Base-by-base conservation (phyloP, 495 filamentous ascomycete species). In the Aspergillus hancockii region DNA sequence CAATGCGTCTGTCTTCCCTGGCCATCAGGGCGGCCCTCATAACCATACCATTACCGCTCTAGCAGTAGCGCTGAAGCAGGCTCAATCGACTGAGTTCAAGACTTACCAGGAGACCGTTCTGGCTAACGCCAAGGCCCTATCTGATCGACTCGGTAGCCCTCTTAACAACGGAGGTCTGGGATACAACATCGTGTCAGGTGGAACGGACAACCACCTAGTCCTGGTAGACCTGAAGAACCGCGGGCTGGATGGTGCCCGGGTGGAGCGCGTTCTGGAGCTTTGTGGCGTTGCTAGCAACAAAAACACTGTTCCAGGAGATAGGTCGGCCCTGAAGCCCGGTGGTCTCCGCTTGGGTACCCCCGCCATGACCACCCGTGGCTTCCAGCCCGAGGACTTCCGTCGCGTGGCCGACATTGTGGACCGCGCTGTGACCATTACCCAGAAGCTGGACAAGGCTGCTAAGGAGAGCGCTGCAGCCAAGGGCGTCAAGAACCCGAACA, bases 1-100 rank as follows among this genome's bases (percentile, higher is more conserved):
- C 78, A 98, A 98, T 73, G 81, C 85, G 50, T 97, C 95, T 9
- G 95, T 98, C 59, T 98, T 98, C 82, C 94, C 94, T n/a, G 94
- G 95, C 31, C 94, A 98, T 75, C 94, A 98, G 69, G 94, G 94
- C 65, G 94, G 94, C 4, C 94, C 94, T 13, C 94, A 98, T 81
- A 98, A 98, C 78, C 94, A 98, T 77, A 98, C 94, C 54, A 98
- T 98, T 74, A 93, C 93, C 47, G 95, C 94, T 13, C 82, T 98
- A 34, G 83, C 95, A 16, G 94, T 98, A 3, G 94, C 94, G 2
- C 81, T 98, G 30, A 91, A 93, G 75, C 94, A 98, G 75, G 91
- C 94, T 1, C 92, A 95, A 65, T 88, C 85, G 0, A 75, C 82
- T n/a, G 91, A 96, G 59, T 98, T 98, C 79, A 84, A 85, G 67